Conservation (phyloP, 768 basidiomycete species). For the Psilocybe tampanensis region DNA sequence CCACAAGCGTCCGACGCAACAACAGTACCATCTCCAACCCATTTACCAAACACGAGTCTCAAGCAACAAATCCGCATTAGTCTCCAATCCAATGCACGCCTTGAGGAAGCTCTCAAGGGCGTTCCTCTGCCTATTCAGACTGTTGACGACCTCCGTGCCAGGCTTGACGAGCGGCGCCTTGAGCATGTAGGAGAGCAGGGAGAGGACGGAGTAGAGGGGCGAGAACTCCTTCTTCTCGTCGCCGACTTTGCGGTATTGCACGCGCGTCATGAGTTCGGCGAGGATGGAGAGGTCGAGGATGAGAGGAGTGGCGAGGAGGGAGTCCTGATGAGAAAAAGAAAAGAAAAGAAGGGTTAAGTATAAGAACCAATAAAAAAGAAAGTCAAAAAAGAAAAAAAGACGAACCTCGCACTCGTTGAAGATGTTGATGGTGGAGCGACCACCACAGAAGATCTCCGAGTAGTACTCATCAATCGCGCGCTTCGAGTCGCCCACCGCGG, state of each 20-base stretch:
- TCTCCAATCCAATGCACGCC: slow-evolving; percentile 89
- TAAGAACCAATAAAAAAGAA: neutral
- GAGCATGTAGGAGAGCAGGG: slow-evolving; percentile 94
- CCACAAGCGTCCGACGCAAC: too few species aligned
- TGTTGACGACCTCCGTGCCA: slow-evolving; percentile 93
- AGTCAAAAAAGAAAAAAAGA: slow-evolving; percentile 1
- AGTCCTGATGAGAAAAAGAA: slow-evolving; percentile 73
- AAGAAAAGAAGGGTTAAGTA: slow-evolving; percentile 7
- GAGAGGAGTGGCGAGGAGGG: slow-evolving; percentile 92
- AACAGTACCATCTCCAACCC: too few species aligned
- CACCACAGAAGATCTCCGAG: slow-evolving; percentile 97
- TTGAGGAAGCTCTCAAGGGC: slow-evolving; percentile 93
- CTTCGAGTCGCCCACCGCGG: slow-evolving; percentile 96
- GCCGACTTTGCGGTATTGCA: slow-evolving; percentile 76
- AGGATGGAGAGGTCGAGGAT: slow-evolving; percentile 94
- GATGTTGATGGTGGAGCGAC: slow-evolving; percentile 91
- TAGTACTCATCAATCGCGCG: slow-evolving; percentile 99
- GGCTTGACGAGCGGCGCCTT: slow-evolving; percentile 98
- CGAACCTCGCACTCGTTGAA: slow-evolving; percentile 96
- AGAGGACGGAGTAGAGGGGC: slow-evolving; percentile 88
- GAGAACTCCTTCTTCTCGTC: slow-evolving; percentile 62
- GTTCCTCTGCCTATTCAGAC: slow-evolving; percentile 91
- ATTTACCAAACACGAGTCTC: slow-evolving; percentile 87
- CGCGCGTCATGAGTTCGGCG: slow-evolving; percentile 90
- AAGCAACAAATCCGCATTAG: slow-evolving; percentile 80